Percentiles rank a stretch among this genome's conserved stretches.
phyloP scores from a whole-genome alignment of 2,329 filamentous ascomycete species.

The Aureobasidium sp. region DNA sequence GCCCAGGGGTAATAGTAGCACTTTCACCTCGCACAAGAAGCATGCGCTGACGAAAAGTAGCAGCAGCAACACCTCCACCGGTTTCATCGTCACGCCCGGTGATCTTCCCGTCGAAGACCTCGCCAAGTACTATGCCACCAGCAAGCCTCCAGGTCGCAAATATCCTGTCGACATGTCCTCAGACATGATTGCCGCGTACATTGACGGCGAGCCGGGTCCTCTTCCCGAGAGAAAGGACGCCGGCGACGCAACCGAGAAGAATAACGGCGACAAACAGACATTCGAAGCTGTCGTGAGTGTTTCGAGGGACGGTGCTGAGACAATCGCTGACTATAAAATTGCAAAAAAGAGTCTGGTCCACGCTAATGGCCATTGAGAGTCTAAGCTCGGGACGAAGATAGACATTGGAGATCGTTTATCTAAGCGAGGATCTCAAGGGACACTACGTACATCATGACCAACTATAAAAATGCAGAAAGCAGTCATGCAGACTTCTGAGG shows the following conservation, averaged over 20 bases:
- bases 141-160: neutral
- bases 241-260: neutral
- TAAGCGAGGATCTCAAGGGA: no score
- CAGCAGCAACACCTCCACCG: neutral
- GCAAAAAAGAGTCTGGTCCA: neutral
- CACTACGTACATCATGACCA: no score
- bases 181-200: neutral
- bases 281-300: neutral
- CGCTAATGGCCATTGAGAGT: neutral
- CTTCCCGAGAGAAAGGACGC: neutral
- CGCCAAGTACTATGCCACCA: neutral
- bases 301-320: neutral
- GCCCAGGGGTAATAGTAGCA: no score
- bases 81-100: no score
- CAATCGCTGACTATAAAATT: neutral
- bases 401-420: no score
- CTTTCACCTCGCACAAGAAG: neutral
- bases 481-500: no score
- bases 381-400: no score
- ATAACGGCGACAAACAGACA: neutral
- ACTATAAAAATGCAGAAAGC: neutral
- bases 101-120: neutral
- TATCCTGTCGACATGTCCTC: neutral
- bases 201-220: neutral
- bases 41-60: neutral